A percentile compares a stretch with the other conserved stretches of the same genome.
These are phyloP conservation scores for Fraxinus platypoda DNA, from an alignment of 305 asterid genomes.

Conservation along the genomic window DNA sequence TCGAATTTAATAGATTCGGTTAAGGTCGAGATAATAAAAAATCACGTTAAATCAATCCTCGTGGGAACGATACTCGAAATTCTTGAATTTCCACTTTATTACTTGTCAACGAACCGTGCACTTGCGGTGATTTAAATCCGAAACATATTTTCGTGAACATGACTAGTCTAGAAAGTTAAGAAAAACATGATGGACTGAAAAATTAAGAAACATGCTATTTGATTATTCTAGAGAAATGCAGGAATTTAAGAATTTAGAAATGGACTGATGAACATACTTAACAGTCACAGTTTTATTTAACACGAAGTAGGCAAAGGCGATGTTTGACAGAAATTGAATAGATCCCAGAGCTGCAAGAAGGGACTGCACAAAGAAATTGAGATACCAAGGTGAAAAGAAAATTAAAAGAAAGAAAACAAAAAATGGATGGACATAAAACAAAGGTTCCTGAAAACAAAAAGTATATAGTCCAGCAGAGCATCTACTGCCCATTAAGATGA, in stretches of 20 bases:
- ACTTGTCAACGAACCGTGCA: too few relatives aligned
- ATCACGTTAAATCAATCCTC: too few relatives aligned
- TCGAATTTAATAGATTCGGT: too few relatives aligned
- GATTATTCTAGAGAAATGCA: conserved; percentile 23
- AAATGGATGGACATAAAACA: not conserved
- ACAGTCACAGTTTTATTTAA: conserved; percentile 78
- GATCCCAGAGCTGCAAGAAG: conserved; percentile 98
- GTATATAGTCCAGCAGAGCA: conserved; percentile 18
- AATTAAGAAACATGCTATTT: conserved; percentile 15
- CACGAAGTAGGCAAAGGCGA: conserved; percentile 83
- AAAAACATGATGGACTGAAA: conserved; percentile 2
- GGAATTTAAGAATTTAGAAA: conserved; percentile 18
- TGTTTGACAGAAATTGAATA: conserved; percentile 89
- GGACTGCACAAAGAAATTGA: conserved; percentile 54
- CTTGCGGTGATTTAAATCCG: too few relatives aligned
- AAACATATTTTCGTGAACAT: not conserved
- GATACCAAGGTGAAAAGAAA: conserved; percentile 19
- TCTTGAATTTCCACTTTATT: too few relatives aligned
- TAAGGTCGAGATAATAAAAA: too few relatives aligned
- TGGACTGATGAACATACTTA: conserved; percentile 53
- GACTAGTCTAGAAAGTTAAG: not conserved
- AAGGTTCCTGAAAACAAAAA: not conserved
- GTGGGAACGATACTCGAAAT: too few relatives aligned
- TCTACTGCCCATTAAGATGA: conserved; percentile 24
- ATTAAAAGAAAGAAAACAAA: conserved; percentile 12